Evolutionary conservation across 305 asterid genomes (phyloP), one percentile per base, ranked within the genome.

Genomic region (Ilex paraguariensis): DNA sequence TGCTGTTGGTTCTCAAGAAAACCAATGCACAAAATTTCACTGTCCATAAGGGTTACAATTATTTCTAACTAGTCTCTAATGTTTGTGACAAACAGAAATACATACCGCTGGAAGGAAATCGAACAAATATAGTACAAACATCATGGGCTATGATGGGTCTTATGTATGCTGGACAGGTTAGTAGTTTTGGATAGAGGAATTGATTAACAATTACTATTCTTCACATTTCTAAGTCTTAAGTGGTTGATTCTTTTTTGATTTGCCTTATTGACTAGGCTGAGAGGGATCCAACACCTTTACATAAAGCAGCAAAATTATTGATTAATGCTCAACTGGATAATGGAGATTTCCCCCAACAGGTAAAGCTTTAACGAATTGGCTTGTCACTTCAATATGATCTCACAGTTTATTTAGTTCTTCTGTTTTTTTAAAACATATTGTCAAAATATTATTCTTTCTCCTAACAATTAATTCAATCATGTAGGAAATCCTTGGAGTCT

Each of bases 61-160:
- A n/a, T 5, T 49, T 49, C 13, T 45, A 45, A 45, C 2, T 13
- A 21, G 4, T 36, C 42, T 36, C 6, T 36, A 8, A n/a, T 49
- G 12, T 49, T 49, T 49, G 13, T 49, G 11, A 5, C 6, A n/a
- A 63, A 66, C 80, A 87, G 95, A 89, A 77, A 81, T 89, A 78
- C 81, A 87, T 74, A 39, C 97, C 97, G 9, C 54, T 89, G 28
- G 89, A 83, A 69, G 92, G 83, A 59, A 85, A 85, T 51, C 70
- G 83, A 17, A 90, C 95, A 32, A 90, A 90, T 65, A 63, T 90
- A 46, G 97, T 87, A 32, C 95, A 87, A 59, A 90, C 95, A 46
- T 80, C 95, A 9, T 90, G 97, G 95, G 97, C 94, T 33, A 90
- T 90, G 97, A 81, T 90, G 9, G 90, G 95, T 15, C 87, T 87